A percentile compares a stretch with the other conserved stretches of the same genome.
phyloP scores from a whole-genome alignment of 192 early-diverging fungal genomes.

The Gamsiella multidivaricata region DNA sequence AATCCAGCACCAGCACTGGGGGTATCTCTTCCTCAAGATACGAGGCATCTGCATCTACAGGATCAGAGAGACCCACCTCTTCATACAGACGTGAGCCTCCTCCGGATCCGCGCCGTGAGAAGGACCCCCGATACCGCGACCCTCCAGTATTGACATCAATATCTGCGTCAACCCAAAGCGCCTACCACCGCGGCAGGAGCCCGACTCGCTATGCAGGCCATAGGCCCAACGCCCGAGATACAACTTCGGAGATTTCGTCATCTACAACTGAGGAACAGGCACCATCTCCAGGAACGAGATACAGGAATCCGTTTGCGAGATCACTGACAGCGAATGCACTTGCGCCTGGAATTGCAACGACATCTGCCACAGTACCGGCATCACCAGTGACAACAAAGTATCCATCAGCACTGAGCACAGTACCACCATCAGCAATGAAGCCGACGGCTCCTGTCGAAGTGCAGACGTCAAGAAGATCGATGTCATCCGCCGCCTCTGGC shows the following conservation, averaged over 20 bases:
- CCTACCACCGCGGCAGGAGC: conserved; percentile 4
- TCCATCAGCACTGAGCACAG: not conserved
- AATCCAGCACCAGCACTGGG: not conserved
- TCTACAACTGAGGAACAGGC: not conserved
- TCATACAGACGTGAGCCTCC: conserved; percentile 1
- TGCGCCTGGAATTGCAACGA: not conserved
- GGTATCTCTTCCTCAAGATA: no score
- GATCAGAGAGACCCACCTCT: no score
- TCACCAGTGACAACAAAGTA: not conserved
- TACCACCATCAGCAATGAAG: not conserved
- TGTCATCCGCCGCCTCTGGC: no score
- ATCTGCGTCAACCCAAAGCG: not conserved
- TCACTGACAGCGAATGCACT: not conserved
- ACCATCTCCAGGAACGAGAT: not conserved
- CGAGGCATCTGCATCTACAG: no score
- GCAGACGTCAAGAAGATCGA: not conserved
- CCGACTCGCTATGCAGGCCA: not conserved
- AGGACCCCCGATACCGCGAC: not conserved
- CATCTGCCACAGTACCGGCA: not conserved
- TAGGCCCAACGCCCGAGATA: not conserved
- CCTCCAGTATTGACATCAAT: not conserved
- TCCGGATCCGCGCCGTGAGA: not conserved
- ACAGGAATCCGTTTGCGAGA: not conserved
- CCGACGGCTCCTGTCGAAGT: not conserved
- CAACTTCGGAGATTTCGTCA: not conserved